phyloP scores from a whole-genome alignment of 305 asterid genomes.

The Salvia sclarea region DNA sequence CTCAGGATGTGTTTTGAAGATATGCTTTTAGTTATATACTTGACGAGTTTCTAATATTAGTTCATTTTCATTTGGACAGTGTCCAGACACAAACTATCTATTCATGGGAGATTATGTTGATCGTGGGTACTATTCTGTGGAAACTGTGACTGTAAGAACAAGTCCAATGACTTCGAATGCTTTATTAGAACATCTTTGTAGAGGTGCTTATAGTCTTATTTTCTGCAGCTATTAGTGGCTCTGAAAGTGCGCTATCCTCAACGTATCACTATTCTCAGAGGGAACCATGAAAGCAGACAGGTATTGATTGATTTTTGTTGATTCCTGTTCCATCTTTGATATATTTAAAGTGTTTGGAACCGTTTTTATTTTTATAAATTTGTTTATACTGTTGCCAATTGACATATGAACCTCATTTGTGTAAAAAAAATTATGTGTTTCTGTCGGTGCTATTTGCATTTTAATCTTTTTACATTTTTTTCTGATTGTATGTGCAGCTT shows the following conservation, averaged over 20 bases:
- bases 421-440: conserved; percentile 13
- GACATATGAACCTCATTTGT: conserved; percentile 20
- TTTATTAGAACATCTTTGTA: conserved; percentile 14
- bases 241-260: conserved; percentile 90
- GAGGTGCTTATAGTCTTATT: conserved; percentile 31
- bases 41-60: conserved; percentile 26
- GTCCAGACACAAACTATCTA: conserved; percentile 87
- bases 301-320: conserved; percentile 34
- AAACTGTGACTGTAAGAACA: conserved; percentile 80
- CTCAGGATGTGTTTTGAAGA: too few species aligned
- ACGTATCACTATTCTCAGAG: conserved; percentile 90
- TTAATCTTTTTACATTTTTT: background rate
- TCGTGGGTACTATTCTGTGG: conserved; percentile 88
- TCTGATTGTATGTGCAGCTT: background rate
- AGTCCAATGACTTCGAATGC: conserved; percentile 18
- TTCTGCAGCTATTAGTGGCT: conserved; percentile 89
- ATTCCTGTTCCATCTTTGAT: background rate
- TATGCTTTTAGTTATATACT: background rate
- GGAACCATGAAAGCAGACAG: conserved; percentile 97
- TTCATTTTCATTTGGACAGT: conserved; percentile 52
- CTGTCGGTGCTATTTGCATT: conserved; percentile 13
- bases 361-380: conserved; percentile 7
- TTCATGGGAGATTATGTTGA: conserved; percentile 94
- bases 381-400: conserved; percentile 19
- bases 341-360: background rate